Base-by-base conservation (phyloP, 2,329 filamentous ascomycete genomes). In the Nakataea oryzae region DNA sequence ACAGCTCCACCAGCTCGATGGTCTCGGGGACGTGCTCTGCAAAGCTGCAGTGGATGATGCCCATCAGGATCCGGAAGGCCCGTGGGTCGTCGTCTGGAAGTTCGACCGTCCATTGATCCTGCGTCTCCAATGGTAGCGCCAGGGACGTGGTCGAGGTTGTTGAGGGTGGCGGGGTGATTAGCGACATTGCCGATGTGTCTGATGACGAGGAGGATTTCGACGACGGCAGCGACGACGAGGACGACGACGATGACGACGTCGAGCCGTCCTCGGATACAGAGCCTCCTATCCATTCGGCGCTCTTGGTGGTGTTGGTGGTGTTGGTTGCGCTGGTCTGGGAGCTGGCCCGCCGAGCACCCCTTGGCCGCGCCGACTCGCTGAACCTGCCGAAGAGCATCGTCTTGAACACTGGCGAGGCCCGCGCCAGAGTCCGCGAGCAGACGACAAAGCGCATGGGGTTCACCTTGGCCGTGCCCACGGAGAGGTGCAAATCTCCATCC, bases 11-110 rank as follows among this genome's bases (percentile, higher is more conserved):
- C 5, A 71, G 60, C 1, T 65, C 57, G 6, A 73, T 32, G 4
- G 32, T 61, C 2, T 32, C 63, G 0, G 70, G 71, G 0, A 74
- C 68, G 1, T 63, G 64, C 3, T 70, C 62, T 17, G 41, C 41
- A 17, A 74, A 68, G 2, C 67, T 62, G 17, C 66, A 67, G 58
- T 75, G 73, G 6, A 68, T 65, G 34, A 75, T 72, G 21, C 69
- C 63, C 26, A 74, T 63, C 17, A 74, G 65, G 17, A 71, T 64
- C 3, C 67, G 60, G 57, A 74, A 65, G 1, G 70, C 64, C 21
- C 66, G 62, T 0, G 68, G 69, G 12, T 70, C 67, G 56, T 75
- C 73, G 2, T 72, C 69, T 0, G 73, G 72, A 0, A 75, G 65
- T 0, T 67, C 66, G 9, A 73, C 68, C 0, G 62, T 62, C 71